Conservation (phyloP, 2,329 filamentous ascomycete species). For the Drechslera avenae region DNA sequence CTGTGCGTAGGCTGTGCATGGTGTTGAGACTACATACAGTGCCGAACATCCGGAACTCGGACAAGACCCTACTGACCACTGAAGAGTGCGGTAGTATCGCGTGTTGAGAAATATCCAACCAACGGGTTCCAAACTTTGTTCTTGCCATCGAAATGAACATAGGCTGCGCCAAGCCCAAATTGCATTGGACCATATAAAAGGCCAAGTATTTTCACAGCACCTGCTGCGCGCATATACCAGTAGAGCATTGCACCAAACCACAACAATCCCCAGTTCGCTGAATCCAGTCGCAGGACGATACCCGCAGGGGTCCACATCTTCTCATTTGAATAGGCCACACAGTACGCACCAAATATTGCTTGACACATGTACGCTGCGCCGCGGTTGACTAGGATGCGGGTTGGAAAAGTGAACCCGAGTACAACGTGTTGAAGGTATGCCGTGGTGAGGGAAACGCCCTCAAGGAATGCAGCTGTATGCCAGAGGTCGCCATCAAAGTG, state of each 20-base stretch:
- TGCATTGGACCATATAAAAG: conserved; percentile 2
- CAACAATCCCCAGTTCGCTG: too few relatives aligned
- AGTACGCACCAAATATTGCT: conserved; percentile 15
- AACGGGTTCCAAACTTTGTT: conserved; percentile 23
- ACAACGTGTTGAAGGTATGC: conserved; percentile 16
- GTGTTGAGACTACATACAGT: conserved; percentile 9
- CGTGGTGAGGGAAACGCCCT: conserved; percentile 14
- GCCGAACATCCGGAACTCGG: background rate
- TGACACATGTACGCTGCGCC: conserved; percentile 11
- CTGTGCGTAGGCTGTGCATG: conserved; percentile 13
- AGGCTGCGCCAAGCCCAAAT: conserved; percentile 15
- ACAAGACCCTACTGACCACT: background rate
- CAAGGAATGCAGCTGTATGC: conserved; percentile 14
- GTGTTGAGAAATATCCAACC: conserved; percentile 7
- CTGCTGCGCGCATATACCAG: background rate
- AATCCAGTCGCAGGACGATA: conserved; percentile 12
- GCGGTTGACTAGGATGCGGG: conserved; percentile 5
- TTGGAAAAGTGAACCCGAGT: background rate
- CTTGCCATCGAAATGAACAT: conserved; percentile 20
- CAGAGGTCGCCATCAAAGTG: conserved; percentile 20
- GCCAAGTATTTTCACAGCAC: too few relatives aligned
- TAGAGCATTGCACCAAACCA: too few relatives aligned
- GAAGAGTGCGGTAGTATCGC: too few relatives aligned
- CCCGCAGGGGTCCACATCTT: conserved; percentile 17
- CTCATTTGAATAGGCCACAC: conserved; percentile 17